These are phyloP conservation scores for Neltuma alba DNA, from an alignment of 306 rosid species.

Conservation along the genomic window DNA sequence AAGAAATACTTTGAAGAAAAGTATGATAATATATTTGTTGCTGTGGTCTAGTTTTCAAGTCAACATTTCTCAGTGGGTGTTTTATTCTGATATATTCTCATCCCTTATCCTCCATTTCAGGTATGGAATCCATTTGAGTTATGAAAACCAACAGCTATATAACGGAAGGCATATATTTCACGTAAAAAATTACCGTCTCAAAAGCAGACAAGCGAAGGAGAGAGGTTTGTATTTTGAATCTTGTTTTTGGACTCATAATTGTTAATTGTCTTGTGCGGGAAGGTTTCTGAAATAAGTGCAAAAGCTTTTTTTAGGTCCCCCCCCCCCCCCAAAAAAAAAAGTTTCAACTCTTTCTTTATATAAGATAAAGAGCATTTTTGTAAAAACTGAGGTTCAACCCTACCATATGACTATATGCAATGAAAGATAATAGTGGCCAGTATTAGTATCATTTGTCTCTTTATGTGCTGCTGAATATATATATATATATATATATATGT, in stretches of 20 bases:
- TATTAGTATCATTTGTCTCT: constrained; percentile 22
- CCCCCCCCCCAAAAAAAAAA: background rate
- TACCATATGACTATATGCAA: background rate
- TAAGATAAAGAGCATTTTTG: background rate
- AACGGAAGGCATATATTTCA: constrained; percentile 42
- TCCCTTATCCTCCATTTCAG: constrained; percentile 43
- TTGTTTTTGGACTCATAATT: constrained; percentile 9
- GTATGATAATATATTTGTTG: constrained; percentile 32
- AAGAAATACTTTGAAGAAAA: constrained; percentile 46
- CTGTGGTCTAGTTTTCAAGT: background rate
- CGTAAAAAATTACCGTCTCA: constrained; percentile 48
- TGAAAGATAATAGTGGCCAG: background rate
- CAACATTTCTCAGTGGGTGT: background rate
- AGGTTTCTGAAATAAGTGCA: background rate
- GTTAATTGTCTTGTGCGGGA: background rate
- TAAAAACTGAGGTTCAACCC: background rate
- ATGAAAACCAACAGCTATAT: constrained; percentile 48
- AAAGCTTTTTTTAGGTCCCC: background rate
- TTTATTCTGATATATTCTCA: background rate
- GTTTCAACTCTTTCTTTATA: background rate
- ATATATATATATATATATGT: too few species aligned
- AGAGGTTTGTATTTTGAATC: constrained; percentile 45
- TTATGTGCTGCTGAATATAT: background rate
- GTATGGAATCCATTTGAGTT: constrained; percentile 44
- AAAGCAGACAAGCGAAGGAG: constrained; percentile 34